Evolutionary conservation across 2,329 filamentous ascomycete genomes (phyloP).

Genomic region (Bipolaris cookei): DNA sequence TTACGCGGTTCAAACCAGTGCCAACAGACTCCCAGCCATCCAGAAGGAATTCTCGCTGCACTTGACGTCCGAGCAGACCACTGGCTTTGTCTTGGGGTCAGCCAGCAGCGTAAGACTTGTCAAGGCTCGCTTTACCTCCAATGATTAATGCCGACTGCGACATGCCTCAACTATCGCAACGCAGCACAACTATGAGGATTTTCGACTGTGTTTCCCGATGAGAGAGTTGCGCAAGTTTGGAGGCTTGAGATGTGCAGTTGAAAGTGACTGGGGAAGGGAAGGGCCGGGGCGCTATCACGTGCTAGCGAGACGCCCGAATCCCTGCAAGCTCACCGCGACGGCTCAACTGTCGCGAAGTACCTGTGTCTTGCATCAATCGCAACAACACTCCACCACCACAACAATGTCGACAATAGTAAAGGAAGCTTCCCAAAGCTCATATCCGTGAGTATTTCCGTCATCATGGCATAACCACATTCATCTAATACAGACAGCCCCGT

Average conservation of each 20-base stretch:
- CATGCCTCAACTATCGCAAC: slow-evolving; percentile 32
- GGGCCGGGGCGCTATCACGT: slow-evolving; percentile 13
- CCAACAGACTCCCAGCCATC: slow-evolving; percentile 61
- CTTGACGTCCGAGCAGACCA: slow-evolving; percentile 80
- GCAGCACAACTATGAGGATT: not conserved
- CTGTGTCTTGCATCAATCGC: slow-evolving; percentile 10
- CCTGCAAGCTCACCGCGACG: slow-evolving; percentile 17
- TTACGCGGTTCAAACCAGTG: slow-evolving; percentile 71
- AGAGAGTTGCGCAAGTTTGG: not conserved
- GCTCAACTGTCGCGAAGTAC: slow-evolving; percentile 22
- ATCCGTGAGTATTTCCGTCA: slow-evolving; percentile 58
- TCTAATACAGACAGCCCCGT: slow-evolving; percentile 63
- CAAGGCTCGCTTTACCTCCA: slow-evolving; percentile 59
- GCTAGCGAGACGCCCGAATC: slow-evolving; percentile 14
- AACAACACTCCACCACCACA: slow-evolving; percentile 7
- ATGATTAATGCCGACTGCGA: slow-evolving; percentile 72
- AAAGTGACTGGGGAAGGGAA: not conserved
- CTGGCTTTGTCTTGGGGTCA: slow-evolving; percentile 58
- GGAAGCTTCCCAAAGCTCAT: slow-evolving; percentile 75
- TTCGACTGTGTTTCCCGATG: not conserved
- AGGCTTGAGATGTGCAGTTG: not conserved
- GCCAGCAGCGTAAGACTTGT: slow-evolving; percentile 12
- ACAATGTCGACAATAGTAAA: slow-evolving; percentile 85
- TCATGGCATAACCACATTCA: too few relatives aligned
- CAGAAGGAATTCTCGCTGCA: slow-evolving; percentile 71